Evolutionary conservation across 805 yeast species (phyloP).

Genomic region (Clavispora phyllophila): DNA sequence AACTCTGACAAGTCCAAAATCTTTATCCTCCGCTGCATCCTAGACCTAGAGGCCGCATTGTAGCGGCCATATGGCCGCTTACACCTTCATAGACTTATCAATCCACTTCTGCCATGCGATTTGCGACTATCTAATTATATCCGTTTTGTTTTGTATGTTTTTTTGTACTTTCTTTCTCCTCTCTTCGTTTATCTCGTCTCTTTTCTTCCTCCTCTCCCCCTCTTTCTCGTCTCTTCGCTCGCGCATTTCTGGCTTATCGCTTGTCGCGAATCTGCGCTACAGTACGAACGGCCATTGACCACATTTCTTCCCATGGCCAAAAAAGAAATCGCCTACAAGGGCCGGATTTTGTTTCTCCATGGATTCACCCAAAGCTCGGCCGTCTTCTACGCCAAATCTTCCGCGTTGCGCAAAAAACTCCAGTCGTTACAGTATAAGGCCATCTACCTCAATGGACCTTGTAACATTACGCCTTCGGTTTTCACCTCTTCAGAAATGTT

Average conservation of each 20-base stretch:
- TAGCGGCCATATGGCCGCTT: not conserved
- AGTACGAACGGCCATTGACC: not conserved
- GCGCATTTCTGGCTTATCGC: too few species aligned
- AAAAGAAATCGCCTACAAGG: slow-evolving; percentile 15
- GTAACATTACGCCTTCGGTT: slow-evolving; percentile 58
- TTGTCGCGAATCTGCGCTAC: too few species aligned
- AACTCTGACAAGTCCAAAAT: slow-evolving; percentile 29
- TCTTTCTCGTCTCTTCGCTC: too few species aligned
- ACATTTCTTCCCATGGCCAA: not conserved
- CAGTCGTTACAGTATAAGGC: slow-evolving; percentile 62
- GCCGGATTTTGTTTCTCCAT: slow-evolving; percentile 76
- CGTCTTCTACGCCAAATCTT: slow-evolving; percentile 80
- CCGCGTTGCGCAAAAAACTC: slow-evolving; percentile 79
- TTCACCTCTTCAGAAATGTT: slow-evolving; percentile 65
- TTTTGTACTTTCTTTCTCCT: too few species aligned
- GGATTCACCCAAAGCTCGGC: slow-evolving; percentile 86
- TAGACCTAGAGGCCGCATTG: slow-evolving; percentile 39
- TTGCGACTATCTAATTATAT: too few species aligned
- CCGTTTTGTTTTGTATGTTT: too few species aligned
- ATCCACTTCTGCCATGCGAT: too few species aligned
- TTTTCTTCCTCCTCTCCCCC: not conserved
- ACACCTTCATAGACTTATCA: not conserved
- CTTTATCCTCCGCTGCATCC: slow-evolving; percentile 50
- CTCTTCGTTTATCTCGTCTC: not conserved
- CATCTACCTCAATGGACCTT: slow-evolving; percentile 77